These are phyloP conservation scores for Chimonanthus salicifolius DNA, from an alignment of 164 flowering plant species.

Conservation along the genomic window DNA sequence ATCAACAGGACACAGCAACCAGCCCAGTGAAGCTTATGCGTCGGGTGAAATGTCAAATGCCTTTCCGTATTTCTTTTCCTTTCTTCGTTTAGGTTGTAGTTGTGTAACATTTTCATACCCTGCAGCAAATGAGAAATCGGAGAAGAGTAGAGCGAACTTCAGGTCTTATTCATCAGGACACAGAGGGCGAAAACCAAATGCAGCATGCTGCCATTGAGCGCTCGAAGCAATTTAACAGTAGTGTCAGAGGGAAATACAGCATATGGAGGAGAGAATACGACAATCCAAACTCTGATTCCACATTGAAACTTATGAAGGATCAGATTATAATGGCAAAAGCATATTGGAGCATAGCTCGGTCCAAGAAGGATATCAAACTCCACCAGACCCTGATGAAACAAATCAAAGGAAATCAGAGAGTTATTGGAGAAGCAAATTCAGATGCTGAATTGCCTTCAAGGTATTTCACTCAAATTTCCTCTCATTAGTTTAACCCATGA, in stretches of 20 bases:
- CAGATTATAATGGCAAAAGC: slow-evolving; percentile 63
- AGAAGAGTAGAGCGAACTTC: slow-evolving; percentile 53
- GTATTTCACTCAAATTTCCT: slow-evolving; percentile 29
- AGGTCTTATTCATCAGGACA: slow-evolving; percentile 42
- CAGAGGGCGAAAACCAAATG: slow-evolving; percentile 42
- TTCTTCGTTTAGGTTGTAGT: slow-evolving; percentile 12
- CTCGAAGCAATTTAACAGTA: slow-evolving; percentile 42
- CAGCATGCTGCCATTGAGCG: slow-evolving; percentile 57
- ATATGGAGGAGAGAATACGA: slow-evolving; percentile 88
- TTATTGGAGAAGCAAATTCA: slow-evolving; percentile 76
- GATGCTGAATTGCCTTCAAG: slow-evolving; percentile 73
- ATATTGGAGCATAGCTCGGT: slow-evolving; percentile 47
- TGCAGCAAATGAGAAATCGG: slow-evolving; percentile 51
- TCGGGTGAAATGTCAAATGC: slow-evolving; percentile 34
- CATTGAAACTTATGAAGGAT: slow-evolving; percentile 52
- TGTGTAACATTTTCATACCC: neutral
- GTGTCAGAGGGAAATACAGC: slow-evolving; percentile 59
- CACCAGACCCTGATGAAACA: slow-evolving; percentile 54
- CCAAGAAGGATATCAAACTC: slow-evolving; percentile 38
- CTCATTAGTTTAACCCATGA: neutral
- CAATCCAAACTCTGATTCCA: slow-evolving; percentile 53
- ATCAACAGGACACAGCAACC: slow-evolving; percentile 17
- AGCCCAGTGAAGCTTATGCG: slow-evolving; percentile 68
- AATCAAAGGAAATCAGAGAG: slow-evolving; percentile 40
- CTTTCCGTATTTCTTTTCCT: slow-evolving; percentile 3